phyloP scores from a whole-genome alignment of 176 grass and related monocot genomes.

The Avena eriantha region DNA sequence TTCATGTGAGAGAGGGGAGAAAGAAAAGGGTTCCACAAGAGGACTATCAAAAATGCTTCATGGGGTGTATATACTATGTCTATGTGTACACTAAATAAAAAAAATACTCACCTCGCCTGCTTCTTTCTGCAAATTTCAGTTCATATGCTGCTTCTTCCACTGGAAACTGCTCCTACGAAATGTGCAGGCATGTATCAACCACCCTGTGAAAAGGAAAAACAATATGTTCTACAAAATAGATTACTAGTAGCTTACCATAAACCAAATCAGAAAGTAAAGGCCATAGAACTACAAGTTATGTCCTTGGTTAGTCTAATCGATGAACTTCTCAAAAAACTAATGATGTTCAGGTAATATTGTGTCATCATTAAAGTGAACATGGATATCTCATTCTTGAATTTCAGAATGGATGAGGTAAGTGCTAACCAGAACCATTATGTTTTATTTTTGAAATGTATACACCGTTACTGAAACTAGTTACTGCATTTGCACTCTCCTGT shows the following conservation, averaged over 20 bases:
- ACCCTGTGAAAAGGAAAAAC: constrained; percentile 25
- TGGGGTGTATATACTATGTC: background rate
- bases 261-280: constrained; percentile 27
- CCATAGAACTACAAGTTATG: background rate
- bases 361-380: background rate
- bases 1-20: background rate
- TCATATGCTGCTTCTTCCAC: constrained; percentile 14
- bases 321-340: background rate
- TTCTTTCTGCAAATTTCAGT: constrained; percentile 13
- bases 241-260: background rate
- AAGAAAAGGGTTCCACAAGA: background rate
- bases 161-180: constrained; percentile 22
- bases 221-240: constrained; percentile 22
- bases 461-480: background rate
- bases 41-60: constrained; percentile 26
- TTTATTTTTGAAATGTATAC: too few relatives aligned
- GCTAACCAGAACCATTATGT: background rate
- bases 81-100: constrained; percentile 40
- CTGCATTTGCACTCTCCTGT: background rate
- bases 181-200: constrained; percentile 1
- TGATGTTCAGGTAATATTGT: constrained; percentile 21
- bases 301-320: background rate
- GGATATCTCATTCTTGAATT: constrained; percentile 2
- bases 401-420: constrained; percentile 10
- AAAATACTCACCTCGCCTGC: constrained; percentile 6